Evolutionary conservation across 2,329 filamentous ascomycete species (phyloP).

Genomic region (Cryphonectria radicalis): DNA sequence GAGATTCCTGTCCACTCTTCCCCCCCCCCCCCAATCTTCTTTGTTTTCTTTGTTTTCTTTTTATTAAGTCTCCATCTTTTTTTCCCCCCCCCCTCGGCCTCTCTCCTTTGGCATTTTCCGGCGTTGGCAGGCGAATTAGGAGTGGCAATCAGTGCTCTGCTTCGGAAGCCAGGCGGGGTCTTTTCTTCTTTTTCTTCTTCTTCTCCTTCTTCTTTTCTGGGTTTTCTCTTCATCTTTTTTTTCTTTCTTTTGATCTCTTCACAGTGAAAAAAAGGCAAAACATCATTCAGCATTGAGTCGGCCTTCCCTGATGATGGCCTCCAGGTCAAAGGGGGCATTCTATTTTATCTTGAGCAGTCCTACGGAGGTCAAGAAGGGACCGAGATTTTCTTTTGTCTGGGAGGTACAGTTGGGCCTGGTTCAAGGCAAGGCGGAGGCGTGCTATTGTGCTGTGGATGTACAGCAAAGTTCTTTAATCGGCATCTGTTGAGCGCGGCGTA

Average conservation of each 20-base stretch:
- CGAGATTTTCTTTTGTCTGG: constrained; percentile 26
- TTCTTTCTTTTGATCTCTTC: not conserved
- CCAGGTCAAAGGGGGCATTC: not conserved
- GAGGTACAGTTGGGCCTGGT: constrained; percentile 8
- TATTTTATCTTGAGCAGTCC: constrained; percentile 4
- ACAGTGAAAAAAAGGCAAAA: not conserved
- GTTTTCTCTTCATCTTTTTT: not conserved
- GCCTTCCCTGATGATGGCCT: not conserved
- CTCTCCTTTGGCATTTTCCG: constrained; percentile 28
- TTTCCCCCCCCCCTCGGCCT: not conserved
- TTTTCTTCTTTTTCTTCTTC: not conserved
- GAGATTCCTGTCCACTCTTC: not conserved
- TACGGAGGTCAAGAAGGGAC: not conserved
- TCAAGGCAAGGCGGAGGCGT: constrained; percentile 12
- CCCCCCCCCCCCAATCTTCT: not conserved
- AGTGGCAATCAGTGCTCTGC: constrained; percentile 17
- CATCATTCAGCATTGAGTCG: not conserved
- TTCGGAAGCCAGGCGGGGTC: constrained; percentile 7
- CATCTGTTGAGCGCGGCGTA: constrained; percentile 43
- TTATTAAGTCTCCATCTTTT: not conserved
- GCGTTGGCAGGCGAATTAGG: constrained; percentile 26
- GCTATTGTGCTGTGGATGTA: constrained; percentile 15
- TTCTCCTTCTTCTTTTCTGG: no score
- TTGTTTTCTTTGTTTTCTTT: not conserved
- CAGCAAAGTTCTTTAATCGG: constrained; percentile 36